These are phyloP conservation scores for Aureobasidium leucospermi DNA, from an alignment of 2,329 filamentous ascomycete species.

Conservation along the genomic window DNA sequence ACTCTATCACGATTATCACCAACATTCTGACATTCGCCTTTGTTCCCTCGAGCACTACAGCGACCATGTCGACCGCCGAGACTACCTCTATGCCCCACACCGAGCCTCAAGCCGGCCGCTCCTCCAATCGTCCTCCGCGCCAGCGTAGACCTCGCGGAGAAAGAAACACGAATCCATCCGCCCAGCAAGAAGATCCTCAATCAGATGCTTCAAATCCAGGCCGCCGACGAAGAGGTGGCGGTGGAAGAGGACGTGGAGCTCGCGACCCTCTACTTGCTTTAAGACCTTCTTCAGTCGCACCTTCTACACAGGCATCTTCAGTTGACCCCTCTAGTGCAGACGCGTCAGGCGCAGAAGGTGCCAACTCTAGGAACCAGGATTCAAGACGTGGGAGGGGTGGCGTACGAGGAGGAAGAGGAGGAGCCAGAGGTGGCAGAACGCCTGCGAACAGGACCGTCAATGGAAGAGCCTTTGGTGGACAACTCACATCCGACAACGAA, in stretches of 20 bases:
- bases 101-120: background rate
- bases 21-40: background rate
- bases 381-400: constrained; percentile 18
- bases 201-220: constrained; percentile 1
- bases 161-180: background rate
- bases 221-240: constrained; percentile 21
- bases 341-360: constrained; percentile 8
- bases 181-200: background rate
- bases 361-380: background rate
- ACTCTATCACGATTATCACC: background rate
- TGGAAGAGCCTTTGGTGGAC: constrained; percentile 43
- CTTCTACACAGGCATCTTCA: constrained; percentile 14
- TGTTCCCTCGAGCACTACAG: background rate
- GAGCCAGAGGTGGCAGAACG: constrained; percentile 15
- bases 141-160: constrained; percentile 1
- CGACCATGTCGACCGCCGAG: constrained; percentile 9
- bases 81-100: background rate
- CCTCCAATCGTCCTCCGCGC: background rate
- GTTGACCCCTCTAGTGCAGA: constrained; percentile 14
- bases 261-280: constrained; percentile 22
- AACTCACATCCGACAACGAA: constrained; percentile 31
- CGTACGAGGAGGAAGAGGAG: constrained; percentile 18
- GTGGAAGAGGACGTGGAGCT: constrained; percentile 22
- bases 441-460: constrained; percentile 28
- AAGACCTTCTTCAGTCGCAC: constrained; percentile 27